Evolutionary conservation across 1,284 basidiomycete species (phyloP), one percentile per base, ranked within the genome.

Genomic region (Microbotryomycetes sp.): DNA sequence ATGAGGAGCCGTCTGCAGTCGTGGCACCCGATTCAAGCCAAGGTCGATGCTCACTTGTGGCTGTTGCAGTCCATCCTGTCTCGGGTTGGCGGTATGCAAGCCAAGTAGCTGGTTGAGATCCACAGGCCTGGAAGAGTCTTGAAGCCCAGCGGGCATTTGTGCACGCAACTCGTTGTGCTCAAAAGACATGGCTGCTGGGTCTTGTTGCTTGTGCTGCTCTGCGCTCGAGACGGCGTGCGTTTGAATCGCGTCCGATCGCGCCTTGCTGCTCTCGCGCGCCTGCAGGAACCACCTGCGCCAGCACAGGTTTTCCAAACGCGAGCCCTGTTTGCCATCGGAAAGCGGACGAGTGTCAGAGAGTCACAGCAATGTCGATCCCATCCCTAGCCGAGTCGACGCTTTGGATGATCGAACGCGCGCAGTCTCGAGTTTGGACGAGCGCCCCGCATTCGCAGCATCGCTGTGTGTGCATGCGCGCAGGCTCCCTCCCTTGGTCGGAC

Each of bases 211-310:
- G 11, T 41, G 35, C 18, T 41, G 35, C 35, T 41, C 11, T 11
- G 9, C 35, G 35, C 11, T 41, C 35, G 35, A 41, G 11, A 41
- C 35, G 11, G 35, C 18, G 9, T 41, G 35, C 35, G 35, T 41
- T 41, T 41, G 9, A 11, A 41, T 41, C 35, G 35, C 18, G 11
- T 11, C 9, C 35, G 18, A 41, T 18, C 9, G 35, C 35, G 35
- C 18, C 35, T 9, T 29, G 50, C 29, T 52, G 50, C 23, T 24
- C 21, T n/a, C 28, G 24, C 24, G 50, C 23, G 24, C 26, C 41
- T 68, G 64, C 57, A 66, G 63, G 49, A 63, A 56, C 64, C 67
- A 66, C 13, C 60, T 45, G 15, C 67, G 57, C 67, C 67, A 68
- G 45, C 31, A 61, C 11, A 68, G 56, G 48, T 68, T 68, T 41